Evolutionary conservation across 108 stramenopile species (phyloP).

Genomic region (Epithemia pelagica): DNA sequence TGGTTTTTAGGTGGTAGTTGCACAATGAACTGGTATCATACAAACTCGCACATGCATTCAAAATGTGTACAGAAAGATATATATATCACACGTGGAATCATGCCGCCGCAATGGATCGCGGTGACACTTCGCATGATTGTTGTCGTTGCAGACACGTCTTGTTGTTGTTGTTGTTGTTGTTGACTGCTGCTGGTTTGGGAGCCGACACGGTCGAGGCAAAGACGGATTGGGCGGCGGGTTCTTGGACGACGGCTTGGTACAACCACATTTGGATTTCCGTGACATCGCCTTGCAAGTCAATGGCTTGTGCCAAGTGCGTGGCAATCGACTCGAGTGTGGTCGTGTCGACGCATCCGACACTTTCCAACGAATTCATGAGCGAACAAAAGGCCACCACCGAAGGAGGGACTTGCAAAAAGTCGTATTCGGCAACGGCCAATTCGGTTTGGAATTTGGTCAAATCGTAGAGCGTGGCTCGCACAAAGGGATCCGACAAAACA

Average conservation of each 20-base stretch:
- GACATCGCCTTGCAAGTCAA: not conserved
- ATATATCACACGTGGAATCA: not conserved
- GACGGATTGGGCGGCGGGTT: not conserved
- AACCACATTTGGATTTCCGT: slow-evolving; percentile 1
- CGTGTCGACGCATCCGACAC: slow-evolving; percentile 2
- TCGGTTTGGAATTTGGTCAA: slow-evolving; percentile 31
- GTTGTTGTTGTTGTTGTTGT: not conserved
- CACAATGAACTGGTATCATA: not conserved
- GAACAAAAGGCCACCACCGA: slow-evolving; percentile 33
- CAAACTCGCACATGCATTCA: not conserved
- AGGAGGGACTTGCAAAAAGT: slow-evolving; percentile 15
- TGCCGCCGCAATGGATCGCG: not conserved
- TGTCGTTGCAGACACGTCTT: not conserved
- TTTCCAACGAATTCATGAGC: slow-evolving; percentile 34
- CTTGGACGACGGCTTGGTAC: slow-evolving; percentile 7
- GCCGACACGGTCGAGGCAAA: slow-evolving; percentile 1
- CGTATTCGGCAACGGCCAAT: slow-evolving; percentile 26
- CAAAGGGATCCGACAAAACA: not conserved
- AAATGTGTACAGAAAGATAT: too few relatives aligned
- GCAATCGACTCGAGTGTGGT: not conserved
- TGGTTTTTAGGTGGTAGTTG: too few relatives aligned
- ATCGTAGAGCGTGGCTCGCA: slow-evolving; percentile 15
- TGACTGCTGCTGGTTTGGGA: not conserved
- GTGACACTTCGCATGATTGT: slow-evolving; percentile 1
- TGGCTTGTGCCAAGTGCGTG: too few relatives aligned